Evolutionary conservation across 768 basidiomycete species (phyloP).

Genomic region (Lactifluus volemus): DNA sequence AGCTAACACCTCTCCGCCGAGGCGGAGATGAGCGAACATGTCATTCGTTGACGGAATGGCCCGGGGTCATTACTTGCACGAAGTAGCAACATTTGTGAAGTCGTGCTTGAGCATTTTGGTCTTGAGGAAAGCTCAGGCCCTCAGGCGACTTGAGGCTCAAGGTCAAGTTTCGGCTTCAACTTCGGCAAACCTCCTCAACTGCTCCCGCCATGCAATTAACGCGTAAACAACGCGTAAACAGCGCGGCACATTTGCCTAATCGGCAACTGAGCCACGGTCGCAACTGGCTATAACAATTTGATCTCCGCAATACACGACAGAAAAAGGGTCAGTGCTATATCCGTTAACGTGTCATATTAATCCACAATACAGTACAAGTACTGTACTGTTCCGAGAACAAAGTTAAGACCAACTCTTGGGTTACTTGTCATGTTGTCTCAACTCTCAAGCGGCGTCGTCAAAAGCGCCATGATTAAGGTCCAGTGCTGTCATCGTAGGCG

Average conservation of each 20-base stretch:
- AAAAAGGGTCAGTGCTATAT: too few species aligned
- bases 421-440: background rate
- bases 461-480: background rate
- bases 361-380: background rate
- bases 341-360: too few species aligned
- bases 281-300: too few species aligned
- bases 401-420: background rate
- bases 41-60: background rate
- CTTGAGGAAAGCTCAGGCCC: background rate
- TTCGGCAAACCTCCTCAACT: too few species aligned
- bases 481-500: background rate
- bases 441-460: background rate
- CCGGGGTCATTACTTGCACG: background rate
- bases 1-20: background rate
- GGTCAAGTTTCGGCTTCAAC: too few species aligned
- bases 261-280: background rate
- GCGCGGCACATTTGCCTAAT: background rate
- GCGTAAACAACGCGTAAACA: slow-evolving; percentile 19
- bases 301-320: too few species aligned
- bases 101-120: background rate
- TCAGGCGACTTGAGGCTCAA: too few species aligned
- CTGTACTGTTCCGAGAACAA: too few species aligned
- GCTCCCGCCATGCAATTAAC: background rate
- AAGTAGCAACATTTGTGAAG: background rate
- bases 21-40: background rate